Evolutionary conservation across 352 stramenopile species (phyloP).

Genomic region (Phytopythium mirpurense): DNA sequence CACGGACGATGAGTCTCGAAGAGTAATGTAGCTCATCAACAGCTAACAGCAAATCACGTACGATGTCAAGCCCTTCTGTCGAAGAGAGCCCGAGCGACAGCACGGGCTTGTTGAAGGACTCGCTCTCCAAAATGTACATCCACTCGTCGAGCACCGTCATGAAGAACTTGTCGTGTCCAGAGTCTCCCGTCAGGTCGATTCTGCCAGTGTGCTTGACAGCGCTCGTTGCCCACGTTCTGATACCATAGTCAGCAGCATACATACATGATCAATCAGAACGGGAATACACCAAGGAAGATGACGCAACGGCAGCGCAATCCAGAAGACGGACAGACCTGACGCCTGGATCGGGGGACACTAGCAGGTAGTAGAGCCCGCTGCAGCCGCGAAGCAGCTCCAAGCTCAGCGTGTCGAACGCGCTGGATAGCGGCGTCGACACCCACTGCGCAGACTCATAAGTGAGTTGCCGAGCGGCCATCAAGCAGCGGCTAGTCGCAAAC

Average conservation of each 20-base stretch:
- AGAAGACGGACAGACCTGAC: slow-evolving; percentile 39
- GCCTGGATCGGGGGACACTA: slow-evolving; percentile 74
- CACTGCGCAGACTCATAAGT: too few relatives aligned
- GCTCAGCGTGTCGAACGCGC: slow-evolving; percentile 31
- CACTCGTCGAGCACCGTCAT: slow-evolving; percentile 80
- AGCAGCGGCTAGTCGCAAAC: too few relatives aligned
- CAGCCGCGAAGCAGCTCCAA: slow-evolving; percentile 53
- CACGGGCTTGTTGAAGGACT: slow-evolving; percentile 65
- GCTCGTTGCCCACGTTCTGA: slow-evolving; percentile 57
- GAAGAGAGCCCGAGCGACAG: slow-evolving; percentile 60
- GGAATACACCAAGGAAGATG: neutral
- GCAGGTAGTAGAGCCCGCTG: slow-evolving; percentile 60
- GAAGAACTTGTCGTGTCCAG: slow-evolving; percentile 38
- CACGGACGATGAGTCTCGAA: neutral
- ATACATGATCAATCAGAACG: neutral
- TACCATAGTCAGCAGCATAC: neutral
- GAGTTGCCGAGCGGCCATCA: too few relatives aligned
- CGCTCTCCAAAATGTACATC: slow-evolving; percentile 83
- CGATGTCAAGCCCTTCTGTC: slow-evolving; percentile 65
- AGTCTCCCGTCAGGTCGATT: slow-evolving; percentile 51
- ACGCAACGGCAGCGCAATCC: neutral
- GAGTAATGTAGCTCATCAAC: neutral
- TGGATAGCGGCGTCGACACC: slow-evolving; percentile 25
- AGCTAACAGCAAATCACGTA: slow-evolving; percentile 16
- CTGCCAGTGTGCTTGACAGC: slow-evolving; percentile 51